These are phyloP conservation scores for Epicoccum sorghinum DNA, from an alignment of 2,329 filamentous ascomycete genomes.

Conservation along the genomic window DNA sequence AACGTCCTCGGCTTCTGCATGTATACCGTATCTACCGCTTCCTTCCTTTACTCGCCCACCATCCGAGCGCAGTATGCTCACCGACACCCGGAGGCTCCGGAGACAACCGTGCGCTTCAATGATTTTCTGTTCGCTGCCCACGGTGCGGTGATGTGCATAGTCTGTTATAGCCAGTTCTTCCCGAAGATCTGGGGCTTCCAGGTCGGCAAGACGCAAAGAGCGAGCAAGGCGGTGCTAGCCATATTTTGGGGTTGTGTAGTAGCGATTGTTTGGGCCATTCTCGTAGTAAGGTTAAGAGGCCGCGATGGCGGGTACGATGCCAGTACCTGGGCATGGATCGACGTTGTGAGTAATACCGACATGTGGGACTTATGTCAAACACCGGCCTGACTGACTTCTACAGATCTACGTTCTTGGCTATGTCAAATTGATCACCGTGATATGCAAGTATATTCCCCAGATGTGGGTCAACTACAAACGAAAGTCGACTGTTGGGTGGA, in stretches of 20 bases:
- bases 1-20: conserved; percentile 74
- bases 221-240: conserved; percentile 68
- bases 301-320: conserved; percentile 54
- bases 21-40: conserved; percentile 76
- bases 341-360: conserved; percentile 57
- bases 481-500: conserved; percentile 86
- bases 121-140: conserved; percentile 89
- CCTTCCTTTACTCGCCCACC: conserved; percentile 78
- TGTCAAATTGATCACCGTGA: conserved; percentile 84
- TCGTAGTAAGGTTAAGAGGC: conserved; percentile 52
- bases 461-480: conserved; percentile 78
- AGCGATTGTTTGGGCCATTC: conserved; percentile 57
- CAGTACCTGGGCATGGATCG: conserved; percentile 66
- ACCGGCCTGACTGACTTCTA: conserved; percentile 8
- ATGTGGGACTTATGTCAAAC: not conserved
- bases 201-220: conserved; percentile 59
- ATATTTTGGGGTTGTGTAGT: conserved; percentile 72
- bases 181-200: conserved; percentile 77
- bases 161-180: conserved; percentile 81
- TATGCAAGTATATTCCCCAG: conserved; percentile 87
- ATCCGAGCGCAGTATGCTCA: conserved; percentile 84
- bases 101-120: conserved; percentile 86
- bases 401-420: conserved; percentile 75
- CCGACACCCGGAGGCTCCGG: conserved; percentile 73
- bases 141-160: conserved; percentile 71